Percentiles rank a stretch among this genome's conserved stretches.
These are phyloP conservation scores for Gnomoniopsis smithogilvyi DNA, from an alignment of 2,329 filamentous ascomycete genomes.

Conservation along the genomic window DNA sequence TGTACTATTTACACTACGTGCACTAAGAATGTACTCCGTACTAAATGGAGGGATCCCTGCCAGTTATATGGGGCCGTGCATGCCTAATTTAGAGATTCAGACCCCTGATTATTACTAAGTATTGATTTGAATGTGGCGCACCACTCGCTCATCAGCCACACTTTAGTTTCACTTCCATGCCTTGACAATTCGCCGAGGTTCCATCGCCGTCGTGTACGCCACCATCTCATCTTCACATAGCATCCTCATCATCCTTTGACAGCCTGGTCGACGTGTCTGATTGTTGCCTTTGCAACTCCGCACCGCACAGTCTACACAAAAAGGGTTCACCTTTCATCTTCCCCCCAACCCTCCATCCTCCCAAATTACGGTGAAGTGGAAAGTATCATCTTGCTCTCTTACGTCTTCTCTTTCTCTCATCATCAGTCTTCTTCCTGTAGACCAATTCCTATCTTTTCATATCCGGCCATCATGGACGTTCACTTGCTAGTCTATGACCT, in stretches of 20 bases:
- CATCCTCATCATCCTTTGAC: background rate
- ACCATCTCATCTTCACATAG: background rate
- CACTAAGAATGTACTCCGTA: too few species aligned
- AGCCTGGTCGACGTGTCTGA: constrained; percentile 11
- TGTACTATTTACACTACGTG: too few species aligned
- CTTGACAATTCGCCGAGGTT: constrained; percentile 12
- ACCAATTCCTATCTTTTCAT: background rate
- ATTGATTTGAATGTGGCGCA: too few species aligned
- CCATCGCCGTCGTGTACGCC: background rate
- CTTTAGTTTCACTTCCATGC: too few species aligned
- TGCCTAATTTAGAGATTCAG: too few species aligned
- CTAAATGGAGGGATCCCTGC: too few species aligned
- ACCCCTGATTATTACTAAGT: too few species aligned
- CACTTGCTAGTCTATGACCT: constrained; percentile 77
- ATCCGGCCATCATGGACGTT: constrained; percentile 60
- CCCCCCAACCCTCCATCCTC: background rate
- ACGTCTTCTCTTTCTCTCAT: background rate
- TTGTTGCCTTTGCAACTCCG: constrained; percentile 10
- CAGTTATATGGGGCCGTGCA: too few species aligned
- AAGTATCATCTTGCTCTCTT: constrained; percentile 1
- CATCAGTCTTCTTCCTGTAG: background rate
- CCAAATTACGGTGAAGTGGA: background rate
- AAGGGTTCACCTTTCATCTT: background rate
- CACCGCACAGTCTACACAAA: background rate
- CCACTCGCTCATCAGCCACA: too few species aligned